Conservation (phyloP, 2,329 filamentous ascomycete genomes). For the Fusarium brachygibbosum region DNA sequence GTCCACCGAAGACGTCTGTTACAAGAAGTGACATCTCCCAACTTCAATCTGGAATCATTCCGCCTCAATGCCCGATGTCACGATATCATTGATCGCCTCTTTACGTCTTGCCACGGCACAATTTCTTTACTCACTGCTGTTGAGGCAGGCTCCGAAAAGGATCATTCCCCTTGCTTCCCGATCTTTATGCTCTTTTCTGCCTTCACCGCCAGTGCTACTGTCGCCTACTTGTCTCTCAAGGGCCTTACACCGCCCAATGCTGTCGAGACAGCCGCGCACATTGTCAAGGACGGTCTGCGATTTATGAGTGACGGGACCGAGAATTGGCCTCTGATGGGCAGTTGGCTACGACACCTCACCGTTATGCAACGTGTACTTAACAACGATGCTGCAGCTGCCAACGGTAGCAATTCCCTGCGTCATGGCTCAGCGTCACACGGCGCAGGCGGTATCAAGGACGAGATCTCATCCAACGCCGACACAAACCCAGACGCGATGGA, state of each 20-base stretch:
- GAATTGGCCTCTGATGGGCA: constrained; percentile 70
- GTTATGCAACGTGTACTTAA: constrained; percentile 73
- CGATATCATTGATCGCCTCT: constrained; percentile 68
- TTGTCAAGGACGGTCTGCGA: constrained; percentile 70
- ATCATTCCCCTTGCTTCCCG: constrained; percentile 70
- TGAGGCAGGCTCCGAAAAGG: constrained; percentile 69
- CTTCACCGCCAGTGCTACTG: constrained; percentile 71
- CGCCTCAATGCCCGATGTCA: constrained; percentile 64
- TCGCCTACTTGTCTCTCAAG: constrained; percentile 73
- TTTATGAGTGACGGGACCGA: constrained; percentile 71
- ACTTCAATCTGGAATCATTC: constrained; percentile 68
- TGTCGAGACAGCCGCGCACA: constrained; percentile 68
- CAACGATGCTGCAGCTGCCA: constrained; percentile 61
- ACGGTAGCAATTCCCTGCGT: constrained; percentile 47
- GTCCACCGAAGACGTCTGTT: constrained; percentile 71
- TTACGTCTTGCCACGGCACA: constrained; percentile 71
- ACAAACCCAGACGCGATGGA: constrained; percentile 70
- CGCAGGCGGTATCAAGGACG: constrained; percentile 63
- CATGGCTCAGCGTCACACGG: constrained; percentile 53
- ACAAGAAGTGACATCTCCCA: constrained; percentile 67
- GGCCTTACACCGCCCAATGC: constrained; percentile 69
- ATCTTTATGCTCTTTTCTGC: constrained; percentile 74
- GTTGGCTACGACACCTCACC: constrained; percentile 71
- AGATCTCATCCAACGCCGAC: constrained; percentile 67
- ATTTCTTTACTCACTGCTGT: constrained; percentile 68